Percentiles rank a stretch among this genome's conserved stretches.
Evolutionary conservation across 768 basidiomycete species (phyloP).

Genomic region (Suillus placidus): DNA sequence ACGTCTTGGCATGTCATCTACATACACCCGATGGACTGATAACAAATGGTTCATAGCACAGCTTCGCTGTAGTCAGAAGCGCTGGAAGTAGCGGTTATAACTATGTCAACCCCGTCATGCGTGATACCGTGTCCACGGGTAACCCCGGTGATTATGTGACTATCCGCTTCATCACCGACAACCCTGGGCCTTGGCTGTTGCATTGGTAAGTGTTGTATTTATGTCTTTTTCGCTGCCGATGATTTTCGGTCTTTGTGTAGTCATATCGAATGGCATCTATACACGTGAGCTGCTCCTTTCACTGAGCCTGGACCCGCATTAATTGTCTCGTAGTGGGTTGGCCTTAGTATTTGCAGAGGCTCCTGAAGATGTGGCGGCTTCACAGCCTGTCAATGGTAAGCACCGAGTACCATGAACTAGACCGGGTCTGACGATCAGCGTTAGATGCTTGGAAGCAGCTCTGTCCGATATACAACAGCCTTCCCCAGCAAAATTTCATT

Average conservation of each 20-base stretch:
- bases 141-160: not conserved
- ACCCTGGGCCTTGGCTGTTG: not conserved
- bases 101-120: not conserved
- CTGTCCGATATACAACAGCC: not conserved
- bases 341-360: slow-evolving; percentile 1
- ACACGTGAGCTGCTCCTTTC: not conserved
- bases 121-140: not conserved
- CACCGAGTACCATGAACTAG: not conserved
- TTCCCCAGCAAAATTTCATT: not conserved
- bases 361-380: not conserved
- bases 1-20: not conserved
- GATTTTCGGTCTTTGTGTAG: not conserved
- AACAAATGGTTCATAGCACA: not conserved
- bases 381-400: not conserved
- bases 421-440: not conserved
- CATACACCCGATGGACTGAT: not conserved
- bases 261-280: not conserved
- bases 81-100: not conserved
- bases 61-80: not conserved
- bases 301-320: not conserved
- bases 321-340: not conserved
- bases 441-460: not conserved
- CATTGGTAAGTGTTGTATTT: not conserved
- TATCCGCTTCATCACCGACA: not conserved
- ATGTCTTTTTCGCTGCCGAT: not conserved